phyloP scores from a whole-genome alignment of 2,329 filamentous ascomycete genomes.

The Ramularia endophylla region DNA sequence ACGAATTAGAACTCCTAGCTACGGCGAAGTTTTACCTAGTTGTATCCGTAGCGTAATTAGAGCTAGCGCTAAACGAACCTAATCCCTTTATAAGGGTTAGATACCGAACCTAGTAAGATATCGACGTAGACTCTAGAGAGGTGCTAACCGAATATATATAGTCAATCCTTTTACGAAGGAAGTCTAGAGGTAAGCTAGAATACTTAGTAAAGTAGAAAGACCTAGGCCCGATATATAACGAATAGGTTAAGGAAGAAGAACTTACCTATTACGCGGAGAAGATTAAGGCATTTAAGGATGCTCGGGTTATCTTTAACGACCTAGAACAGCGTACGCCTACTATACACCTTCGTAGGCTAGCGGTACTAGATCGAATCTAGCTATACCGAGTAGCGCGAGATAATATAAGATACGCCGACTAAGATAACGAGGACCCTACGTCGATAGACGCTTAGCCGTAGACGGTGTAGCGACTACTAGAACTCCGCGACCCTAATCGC shows the following conservation, averaged over 20 bases:
- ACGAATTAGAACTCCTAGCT: conserved; percentile 3
- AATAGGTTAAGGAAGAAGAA: background rate
- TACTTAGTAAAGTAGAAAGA: conserved; percentile 1
- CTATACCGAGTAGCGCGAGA: too few relatives aligned
- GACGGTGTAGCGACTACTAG: too few relatives aligned
- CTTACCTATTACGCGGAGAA: background rate
- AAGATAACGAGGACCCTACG: too few relatives aligned
- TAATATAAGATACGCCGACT: too few relatives aligned
- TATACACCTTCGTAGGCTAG: too few relatives aligned
- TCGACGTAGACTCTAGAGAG: background rate
- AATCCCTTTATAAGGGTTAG: background rate
- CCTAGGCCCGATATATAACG: background rate
- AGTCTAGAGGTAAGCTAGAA: background rate
- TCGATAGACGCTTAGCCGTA: too few relatives aligned
- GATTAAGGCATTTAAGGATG: too few relatives aligned
- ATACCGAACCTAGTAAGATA: too few relatives aligned
- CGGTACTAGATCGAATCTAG: too few relatives aligned
- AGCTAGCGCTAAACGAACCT: background rate
- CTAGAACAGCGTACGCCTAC: too few relatives aligned
- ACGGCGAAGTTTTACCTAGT: conserved; percentile 2
- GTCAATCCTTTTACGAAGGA: background rate
- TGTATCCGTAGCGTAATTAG: conserved; percentile 4
- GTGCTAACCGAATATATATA: background rate
- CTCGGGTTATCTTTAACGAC: too few relatives aligned
- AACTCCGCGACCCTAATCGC: too few relatives aligned